Conservation (phyloP, 192 early-diverging fungal genomes). For the Gryganskiella cystojenkinii region DNA sequence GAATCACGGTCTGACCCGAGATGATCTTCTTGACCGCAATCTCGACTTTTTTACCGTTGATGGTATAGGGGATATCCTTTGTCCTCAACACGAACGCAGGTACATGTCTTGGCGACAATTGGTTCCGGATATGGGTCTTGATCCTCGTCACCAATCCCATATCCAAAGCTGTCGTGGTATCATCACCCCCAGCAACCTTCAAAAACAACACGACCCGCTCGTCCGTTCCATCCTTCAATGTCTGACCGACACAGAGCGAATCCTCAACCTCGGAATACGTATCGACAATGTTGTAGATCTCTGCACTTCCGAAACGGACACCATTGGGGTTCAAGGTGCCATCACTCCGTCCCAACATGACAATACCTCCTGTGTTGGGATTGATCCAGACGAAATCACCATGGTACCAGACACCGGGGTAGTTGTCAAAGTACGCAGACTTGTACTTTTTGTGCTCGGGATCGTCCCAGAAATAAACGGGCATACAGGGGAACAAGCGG, state of each 20-base stretch:
- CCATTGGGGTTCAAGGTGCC: conserved; percentile 94
- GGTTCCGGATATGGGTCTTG: conserved; percentile 79
- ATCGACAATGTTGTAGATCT: conserved; percentile 94
- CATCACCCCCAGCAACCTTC: conserved; percentile 79
- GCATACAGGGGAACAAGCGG: conserved; percentile 97
- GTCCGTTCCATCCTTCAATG: conserved; percentile 73
- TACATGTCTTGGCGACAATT: conserved; percentile 92
- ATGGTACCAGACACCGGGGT: conserved; percentile 93
- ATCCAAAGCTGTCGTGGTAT: conserved; percentile 70
- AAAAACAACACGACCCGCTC: conserved; percentile 95
- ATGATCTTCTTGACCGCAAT: conserved; percentile 93
- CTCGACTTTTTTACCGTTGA: conserved; percentile 98
- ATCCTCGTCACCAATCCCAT: conserved; percentile 75
- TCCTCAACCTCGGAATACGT: conserved; percentile 85
- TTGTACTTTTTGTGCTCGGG: conserved; percentile 77
- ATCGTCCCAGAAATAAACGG: conserved; percentile 93
- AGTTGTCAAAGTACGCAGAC: conserved; percentile 89
- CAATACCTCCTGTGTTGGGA: conserved; percentile 85
- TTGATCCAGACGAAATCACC: conserved; percentile 94
- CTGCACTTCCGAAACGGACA: conserved; percentile 92
- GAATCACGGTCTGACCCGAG: conserved; percentile 82
- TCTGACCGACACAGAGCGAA: conserved; percentile 92
- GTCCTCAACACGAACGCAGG: conserved; percentile 87
- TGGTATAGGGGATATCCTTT: conserved; percentile 91
- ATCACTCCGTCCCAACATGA: conserved; percentile 95